phyloP scores from a whole-genome alignment of 2,329 filamentous ascomycete species.

The Colletotrichum brevisporum region DNA sequence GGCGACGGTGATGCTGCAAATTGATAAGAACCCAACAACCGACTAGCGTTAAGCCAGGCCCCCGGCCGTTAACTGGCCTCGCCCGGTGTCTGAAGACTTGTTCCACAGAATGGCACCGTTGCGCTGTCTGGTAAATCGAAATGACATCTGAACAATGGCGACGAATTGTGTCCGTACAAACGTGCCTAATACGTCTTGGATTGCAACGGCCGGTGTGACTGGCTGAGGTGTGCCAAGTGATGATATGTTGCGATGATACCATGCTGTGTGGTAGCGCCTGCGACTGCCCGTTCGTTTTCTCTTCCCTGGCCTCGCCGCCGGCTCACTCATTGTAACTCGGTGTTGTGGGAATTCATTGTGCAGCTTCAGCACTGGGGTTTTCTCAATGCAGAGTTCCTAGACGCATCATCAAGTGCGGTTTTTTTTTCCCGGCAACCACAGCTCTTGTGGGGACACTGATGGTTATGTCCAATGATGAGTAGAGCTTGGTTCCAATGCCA shows the following conservation, averaged over 20 bases:
- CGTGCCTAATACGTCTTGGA: slow-evolving; percentile 14
- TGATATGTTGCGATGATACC: slow-evolving; percentile 13
- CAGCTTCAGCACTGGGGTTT: not conserved
- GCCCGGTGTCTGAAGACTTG: not conserved
- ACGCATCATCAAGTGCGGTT: too few relatives aligned
- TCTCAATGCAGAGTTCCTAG: too few relatives aligned
- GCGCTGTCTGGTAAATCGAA: slow-evolving; percentile 10
- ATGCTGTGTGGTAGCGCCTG: slow-evolving; percentile 1
- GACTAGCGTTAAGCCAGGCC: not conserved
- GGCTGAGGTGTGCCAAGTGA: not conserved
- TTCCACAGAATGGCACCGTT: slow-evolving; percentile 17
- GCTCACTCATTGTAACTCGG: not conserved
- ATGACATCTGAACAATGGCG: slow-evolving; percentile 23
- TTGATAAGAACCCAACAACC: not conserved
- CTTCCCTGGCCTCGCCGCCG: slow-evolving; percentile 5
- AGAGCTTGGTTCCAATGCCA: slow-evolving; percentile 16
- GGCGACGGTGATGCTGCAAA: not conserved
- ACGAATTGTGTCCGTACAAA: not conserved
- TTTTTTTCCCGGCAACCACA: too few relatives aligned
- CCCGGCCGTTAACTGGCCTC: not conserved
- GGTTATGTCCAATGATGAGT: slow-evolving; percentile 14
- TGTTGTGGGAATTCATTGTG: too few relatives aligned
- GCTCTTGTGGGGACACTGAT: not conserved
- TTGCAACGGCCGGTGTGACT: slow-evolving; percentile 11
- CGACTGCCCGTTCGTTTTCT: slow-evolving; percentile 1